Conservation (phyloP, 805 yeast species). For the Lipomyces sp. region DNA sequence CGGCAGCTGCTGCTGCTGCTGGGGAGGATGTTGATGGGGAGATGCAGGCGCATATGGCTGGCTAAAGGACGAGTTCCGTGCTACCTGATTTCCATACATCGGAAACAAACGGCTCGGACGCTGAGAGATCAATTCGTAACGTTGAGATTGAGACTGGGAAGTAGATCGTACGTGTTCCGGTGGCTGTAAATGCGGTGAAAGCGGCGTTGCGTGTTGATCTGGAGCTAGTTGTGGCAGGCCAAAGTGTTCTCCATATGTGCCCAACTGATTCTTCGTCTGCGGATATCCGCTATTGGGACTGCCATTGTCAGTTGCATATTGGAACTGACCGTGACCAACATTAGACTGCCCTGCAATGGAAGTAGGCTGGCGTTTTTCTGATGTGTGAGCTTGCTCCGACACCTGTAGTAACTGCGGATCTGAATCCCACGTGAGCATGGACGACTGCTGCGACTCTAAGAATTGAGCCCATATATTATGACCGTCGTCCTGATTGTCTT, state of each 20-base stretch:
- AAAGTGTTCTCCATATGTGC: conserved; percentile 1
- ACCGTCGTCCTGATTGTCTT: neutral
- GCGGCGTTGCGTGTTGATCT: neutral
- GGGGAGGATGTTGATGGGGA: neutral
- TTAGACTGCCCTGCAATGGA: neutral
- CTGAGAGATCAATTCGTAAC: neutral
- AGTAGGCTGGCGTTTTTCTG: neutral
- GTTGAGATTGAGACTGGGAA: neutral
- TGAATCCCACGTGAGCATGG: conserved; percentile 17
- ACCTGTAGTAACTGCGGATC: neutral
- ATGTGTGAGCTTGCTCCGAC: neutral
- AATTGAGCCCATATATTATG: conserved; percentile 27
- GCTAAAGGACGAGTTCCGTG: conserved; percentile 2
- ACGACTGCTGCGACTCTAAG: conserved; percentile 20
- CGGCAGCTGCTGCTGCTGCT: conserved; percentile 5
- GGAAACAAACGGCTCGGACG: conserved; percentile 8
- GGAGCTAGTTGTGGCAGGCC: neutral
- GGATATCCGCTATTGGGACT: neutral
- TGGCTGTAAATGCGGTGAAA: conserved; percentile 5
- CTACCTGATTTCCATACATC: conserved; percentile 9
- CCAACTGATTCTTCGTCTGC: conserved; percentile 1
- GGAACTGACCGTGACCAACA: neutral
- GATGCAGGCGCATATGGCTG: conserved; percentile 6
- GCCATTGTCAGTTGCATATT: neutral
- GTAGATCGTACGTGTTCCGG: conserved; percentile 4